A percentile compares a stretch with the other conserved stretches of the same genome.
Conservation (phyloP, 2,329 filamentous ascomycete genomes). For the Moelleriella libera region DNA sequence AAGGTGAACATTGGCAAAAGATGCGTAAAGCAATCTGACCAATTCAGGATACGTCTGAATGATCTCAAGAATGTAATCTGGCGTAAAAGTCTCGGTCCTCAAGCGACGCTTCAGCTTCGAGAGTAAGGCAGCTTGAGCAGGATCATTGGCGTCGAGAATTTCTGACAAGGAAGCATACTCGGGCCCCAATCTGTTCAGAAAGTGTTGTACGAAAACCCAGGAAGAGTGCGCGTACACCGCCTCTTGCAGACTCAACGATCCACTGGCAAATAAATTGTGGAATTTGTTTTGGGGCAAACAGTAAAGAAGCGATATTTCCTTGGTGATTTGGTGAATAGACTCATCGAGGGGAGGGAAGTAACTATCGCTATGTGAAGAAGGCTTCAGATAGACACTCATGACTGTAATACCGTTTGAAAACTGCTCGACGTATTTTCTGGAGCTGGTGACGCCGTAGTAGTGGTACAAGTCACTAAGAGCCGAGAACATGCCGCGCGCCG, state of each 20-base stretch:
- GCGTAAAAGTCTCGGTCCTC: constrained; percentile 91
- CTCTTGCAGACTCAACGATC: constrained; percentile 83
- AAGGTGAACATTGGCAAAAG: constrained; percentile 80
- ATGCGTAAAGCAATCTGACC: constrained; percentile 75
- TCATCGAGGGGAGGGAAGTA: constrained; percentile 71
- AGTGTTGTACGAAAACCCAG: constrained; percentile 96
- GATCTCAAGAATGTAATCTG: constrained; percentile 96
- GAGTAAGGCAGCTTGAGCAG: constrained; percentile 71
- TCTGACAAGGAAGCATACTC: constrained; percentile 83
- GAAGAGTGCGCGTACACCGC: constrained; percentile 95
- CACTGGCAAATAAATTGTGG: constrained; percentile 74
- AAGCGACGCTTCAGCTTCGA: constrained; percentile 92
- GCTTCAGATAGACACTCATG: constrained; percentile 88
- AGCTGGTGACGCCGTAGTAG: constrained; percentile 94
- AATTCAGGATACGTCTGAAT: constrained; percentile 82
- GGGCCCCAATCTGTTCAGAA: constrained; percentile 84
- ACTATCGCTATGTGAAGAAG: constrained; percentile 42
- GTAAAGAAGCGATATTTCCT: constrained; percentile 93
- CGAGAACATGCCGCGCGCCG: constrained; percentile 86
- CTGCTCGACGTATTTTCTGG: constrained; percentile 95
- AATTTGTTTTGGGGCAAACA: constrained; percentile 97
- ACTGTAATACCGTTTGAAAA: constrained; percentile 97
- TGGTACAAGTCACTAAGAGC: constrained; percentile 93
- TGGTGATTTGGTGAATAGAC: constrained; percentile 96
- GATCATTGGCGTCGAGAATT: constrained; percentile 69